Conservation (phyloP, 169 alveolate species). For the Cystoisospora suis region DNA sequence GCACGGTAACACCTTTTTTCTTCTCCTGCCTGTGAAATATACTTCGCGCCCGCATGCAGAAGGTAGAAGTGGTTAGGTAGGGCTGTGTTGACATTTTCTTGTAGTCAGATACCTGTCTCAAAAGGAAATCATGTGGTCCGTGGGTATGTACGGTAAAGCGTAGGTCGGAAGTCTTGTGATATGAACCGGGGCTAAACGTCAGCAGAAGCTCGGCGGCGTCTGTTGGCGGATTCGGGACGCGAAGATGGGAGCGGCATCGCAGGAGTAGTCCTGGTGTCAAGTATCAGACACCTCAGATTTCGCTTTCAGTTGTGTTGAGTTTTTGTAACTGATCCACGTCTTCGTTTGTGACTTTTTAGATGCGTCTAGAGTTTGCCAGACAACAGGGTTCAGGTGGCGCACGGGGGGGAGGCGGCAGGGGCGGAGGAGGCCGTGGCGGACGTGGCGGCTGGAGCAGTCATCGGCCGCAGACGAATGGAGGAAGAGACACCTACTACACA, state of each 20-base stretch:
- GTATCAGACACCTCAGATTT: too few relatives aligned
- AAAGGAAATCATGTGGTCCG: too few relatives aligned
- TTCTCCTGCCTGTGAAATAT: not conserved
- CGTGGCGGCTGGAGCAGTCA: conserved; percentile 18
- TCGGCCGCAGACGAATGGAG: not conserved
- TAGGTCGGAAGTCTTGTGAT: not conserved
- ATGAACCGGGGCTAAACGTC: not conserved
- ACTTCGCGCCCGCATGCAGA: not conserved
- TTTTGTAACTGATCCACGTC: not conserved
- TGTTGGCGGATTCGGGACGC: not conserved
- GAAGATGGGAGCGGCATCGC: too few relatives aligned
- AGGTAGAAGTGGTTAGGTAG: not conserved
- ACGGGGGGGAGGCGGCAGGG: conserved; percentile 20
- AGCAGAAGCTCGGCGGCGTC: not conserved
- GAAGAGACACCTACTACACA: not conserved
- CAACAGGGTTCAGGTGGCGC: conserved; percentile 41
- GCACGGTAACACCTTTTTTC: not conserved
- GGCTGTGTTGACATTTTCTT: too few relatives aligned
- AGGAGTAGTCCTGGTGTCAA: too few relatives aligned
- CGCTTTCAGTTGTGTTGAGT: not conserved
- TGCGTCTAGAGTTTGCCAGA: conserved; percentile 46
- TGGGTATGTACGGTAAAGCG: too few relatives aligned
- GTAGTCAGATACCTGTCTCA: too few relatives aligned
- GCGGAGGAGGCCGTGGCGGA: conserved; percentile 41
- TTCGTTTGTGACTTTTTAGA: not conserved